Percentiles rank a stretch among this genome's conserved stretches.
Evolutionary conservation across 805 yeast species (phyloP).

Genomic region (Suhomyces sp.): DNA sequence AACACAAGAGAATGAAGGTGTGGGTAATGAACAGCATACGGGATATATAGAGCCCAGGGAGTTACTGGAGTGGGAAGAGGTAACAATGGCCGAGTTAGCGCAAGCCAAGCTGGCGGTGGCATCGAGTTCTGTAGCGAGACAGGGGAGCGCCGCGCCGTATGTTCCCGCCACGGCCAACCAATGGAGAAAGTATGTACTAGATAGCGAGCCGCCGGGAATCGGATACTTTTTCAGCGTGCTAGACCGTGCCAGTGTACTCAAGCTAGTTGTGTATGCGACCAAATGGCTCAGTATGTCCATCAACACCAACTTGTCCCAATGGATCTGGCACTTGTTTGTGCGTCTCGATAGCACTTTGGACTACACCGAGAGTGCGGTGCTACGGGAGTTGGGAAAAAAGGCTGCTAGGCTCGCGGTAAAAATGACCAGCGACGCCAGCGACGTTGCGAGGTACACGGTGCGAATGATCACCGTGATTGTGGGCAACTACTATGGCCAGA

Average conservation of each 20-base stretch:
- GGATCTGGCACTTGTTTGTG: conserved; percentile 36
- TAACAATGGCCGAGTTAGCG: background rate
- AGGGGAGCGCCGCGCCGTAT: background rate
- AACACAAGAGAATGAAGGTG: background rate
- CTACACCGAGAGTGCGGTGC: conserved; percentile 28
- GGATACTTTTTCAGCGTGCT: conserved; percentile 17
- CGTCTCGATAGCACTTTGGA: conserved; percentile 36
- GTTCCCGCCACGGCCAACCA: conserved; percentile 24
- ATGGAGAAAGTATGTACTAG: conserved; percentile 32
- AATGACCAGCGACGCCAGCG: conserved; percentile 4
- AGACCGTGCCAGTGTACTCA: conserved; percentile 32
- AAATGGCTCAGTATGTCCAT: conserved; percentile 35
- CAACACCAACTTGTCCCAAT: conserved; percentile 24
- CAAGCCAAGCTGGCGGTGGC: background rate
- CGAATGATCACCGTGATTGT: conserved; percentile 32
- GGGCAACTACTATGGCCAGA: conserved; percentile 34
- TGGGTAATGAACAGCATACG: background rate
- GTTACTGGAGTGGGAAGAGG: background rate
- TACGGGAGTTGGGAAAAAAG: conserved; percentile 38
- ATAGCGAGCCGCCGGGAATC: conserved; percentile 27
- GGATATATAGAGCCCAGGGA: background rate
- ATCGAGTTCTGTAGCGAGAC: background rate
- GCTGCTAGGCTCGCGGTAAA: conserved; percentile 28
- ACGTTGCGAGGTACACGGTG: conserved; percentile 21
- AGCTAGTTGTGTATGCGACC: conserved; percentile 32